These are phyloP conservation scores for Neurospora sp. DNA, from an alignment of 495 filamentous ascomycete species.

Conservation along the genomic window DNA sequence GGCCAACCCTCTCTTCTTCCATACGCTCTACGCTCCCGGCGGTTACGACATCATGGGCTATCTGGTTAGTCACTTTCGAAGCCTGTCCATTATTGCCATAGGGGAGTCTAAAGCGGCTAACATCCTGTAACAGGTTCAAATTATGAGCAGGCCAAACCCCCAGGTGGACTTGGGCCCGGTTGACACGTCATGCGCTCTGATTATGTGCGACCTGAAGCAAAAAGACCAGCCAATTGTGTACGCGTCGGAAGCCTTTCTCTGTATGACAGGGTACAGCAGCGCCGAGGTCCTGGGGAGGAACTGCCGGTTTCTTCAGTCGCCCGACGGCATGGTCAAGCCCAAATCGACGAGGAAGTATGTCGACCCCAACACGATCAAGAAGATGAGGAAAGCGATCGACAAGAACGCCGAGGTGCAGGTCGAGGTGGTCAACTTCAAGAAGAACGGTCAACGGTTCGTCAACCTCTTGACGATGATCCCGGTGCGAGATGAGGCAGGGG, in stretches of 20 bases:
- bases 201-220: constrained; percentile 36
- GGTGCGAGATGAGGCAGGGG: constrained; percentile 20
- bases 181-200: constrained; percentile 37
- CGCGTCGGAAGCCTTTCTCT: constrained; percentile 31
- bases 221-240: constrained; percentile 41
- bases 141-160: constrained; percentile 34
- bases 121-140: constrained; percentile 20
- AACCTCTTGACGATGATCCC: constrained; percentile 43
- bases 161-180: constrained; percentile 35
- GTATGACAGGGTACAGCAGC: constrained; percentile 35
- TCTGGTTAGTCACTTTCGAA: constrained; percentile 24
- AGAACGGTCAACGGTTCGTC: constrained; percentile 32
- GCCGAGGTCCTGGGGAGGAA: constrained; percentile 36
- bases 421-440: constrained; percentile 40
- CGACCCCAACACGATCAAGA: constrained; percentile 24
- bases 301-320: constrained; percentile 45
- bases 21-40: constrained; percentile 37
- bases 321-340: constrained; percentile 22
- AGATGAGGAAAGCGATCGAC: constrained; percentile 32
- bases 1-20: constrained; percentile 33
- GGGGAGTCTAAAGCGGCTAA: not conserved
- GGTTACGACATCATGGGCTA: constrained; percentile 39
- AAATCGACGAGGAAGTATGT: constrained; percentile 22
- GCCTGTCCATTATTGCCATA: not conserved
- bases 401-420: constrained; percentile 31